Conservation (phyloP, 192 early-diverging fungal species). For the Geosiphon pyriformis region DNA sequence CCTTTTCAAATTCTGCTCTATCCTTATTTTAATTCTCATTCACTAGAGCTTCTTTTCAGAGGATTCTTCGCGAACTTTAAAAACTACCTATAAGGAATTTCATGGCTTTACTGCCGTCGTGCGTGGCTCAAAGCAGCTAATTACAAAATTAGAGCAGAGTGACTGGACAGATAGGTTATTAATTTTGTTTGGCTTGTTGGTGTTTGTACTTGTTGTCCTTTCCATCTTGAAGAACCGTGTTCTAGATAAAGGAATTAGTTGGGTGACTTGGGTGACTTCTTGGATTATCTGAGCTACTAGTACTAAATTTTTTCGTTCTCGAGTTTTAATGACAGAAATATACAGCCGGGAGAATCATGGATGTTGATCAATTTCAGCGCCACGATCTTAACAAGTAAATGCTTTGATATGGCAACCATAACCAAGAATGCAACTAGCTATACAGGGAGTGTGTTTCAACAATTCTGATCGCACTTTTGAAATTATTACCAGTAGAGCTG, state of each 20-base stretch:
- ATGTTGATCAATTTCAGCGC: too few species aligned
- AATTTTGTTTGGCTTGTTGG: constrained; percentile 52
- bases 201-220: constrained; percentile 56
- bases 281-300: constrained; percentile 20
- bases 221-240: constrained; percentile 60
- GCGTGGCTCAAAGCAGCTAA: constrained; percentile 48
- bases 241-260: constrained; percentile 45
- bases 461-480: too few species aligned
- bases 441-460: too few species aligned
- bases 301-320: too few species aligned
- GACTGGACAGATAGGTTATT: constrained; percentile 64
- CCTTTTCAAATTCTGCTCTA: too few species aligned
- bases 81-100: constrained; percentile 50
- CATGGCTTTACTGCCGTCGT: constrained; percentile 47
- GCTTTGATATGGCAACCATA: too few species aligned
- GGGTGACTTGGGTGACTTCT: constrained; percentile 30
- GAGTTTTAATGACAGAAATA: too few species aligned
- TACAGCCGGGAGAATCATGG: too few species aligned
- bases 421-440: too few species aligned
- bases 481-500: too few species aligned
- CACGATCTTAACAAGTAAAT: too few species aligned
- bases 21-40: background rate
- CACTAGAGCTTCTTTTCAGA: constrained; percentile 28
- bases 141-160: constrained; percentile 60
- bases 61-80: constrained; percentile 52